Conservation (phyloP, 352 stramenopile species). For the Phytophthora pseudosyringae region DNA sequence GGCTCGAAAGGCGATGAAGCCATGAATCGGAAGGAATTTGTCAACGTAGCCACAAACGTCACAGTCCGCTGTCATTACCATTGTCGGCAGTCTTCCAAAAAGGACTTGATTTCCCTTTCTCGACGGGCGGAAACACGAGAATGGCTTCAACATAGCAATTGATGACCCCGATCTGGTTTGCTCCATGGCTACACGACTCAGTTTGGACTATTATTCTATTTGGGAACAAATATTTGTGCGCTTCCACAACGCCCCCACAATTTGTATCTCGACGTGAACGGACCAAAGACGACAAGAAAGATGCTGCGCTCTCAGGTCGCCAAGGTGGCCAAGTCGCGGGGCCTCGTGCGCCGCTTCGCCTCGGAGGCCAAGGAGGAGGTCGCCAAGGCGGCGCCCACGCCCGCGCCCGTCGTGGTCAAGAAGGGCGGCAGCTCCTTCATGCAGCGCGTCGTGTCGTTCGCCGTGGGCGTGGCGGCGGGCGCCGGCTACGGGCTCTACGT, state of each 20-base stretch:
- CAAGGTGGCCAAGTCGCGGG: constrained; percentile 33
- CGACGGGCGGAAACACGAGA: not conserved
- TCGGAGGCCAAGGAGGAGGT: constrained; percentile 62
- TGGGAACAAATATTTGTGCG: not conserved
- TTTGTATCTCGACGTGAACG: constrained; percentile 31
- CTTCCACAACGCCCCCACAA: constrained; percentile 17
- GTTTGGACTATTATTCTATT: not conserved
- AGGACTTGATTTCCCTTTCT: not conserved
- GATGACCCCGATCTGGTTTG: constrained; percentile 5
- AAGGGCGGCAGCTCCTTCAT: constrained; percentile 72
- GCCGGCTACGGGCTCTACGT: constrained; percentile 73
- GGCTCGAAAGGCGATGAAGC: constrained; percentile 15
- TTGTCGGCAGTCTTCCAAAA: not conserved
- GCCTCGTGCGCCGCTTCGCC: constrained; percentile 58
- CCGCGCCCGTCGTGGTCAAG: constrained; percentile 43
- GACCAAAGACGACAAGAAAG: not conserved
- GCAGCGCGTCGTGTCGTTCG: constrained; percentile 75
- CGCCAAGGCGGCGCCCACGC: constrained; percentile 22
- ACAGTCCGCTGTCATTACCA: not conserved
- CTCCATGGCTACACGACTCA: not conserved
- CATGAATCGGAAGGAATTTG: not conserved
- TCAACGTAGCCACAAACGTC: constrained; percentile 7
- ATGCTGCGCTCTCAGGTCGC: constrained; percentile 45
- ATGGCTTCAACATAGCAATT: not conserved
- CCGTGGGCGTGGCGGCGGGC: constrained; percentile 67